Evolutionary conservation across 345 rosid species (phyloP).

Genomic region (Geranium rotundifolium): DNA sequence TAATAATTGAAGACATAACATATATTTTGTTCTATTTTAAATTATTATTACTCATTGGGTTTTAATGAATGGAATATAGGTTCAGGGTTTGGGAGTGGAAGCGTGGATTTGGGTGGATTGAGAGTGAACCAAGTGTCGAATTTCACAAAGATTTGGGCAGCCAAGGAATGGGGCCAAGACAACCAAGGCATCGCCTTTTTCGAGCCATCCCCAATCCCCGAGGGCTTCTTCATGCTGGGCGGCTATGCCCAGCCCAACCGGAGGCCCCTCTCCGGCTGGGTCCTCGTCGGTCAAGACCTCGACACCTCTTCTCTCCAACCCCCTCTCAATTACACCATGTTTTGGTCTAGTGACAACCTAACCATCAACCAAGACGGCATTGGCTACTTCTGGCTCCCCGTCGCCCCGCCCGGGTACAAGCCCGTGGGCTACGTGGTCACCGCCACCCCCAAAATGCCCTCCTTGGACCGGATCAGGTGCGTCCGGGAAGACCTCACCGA

Average conservation of each 20-base stretch:
- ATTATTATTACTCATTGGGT: too few species aligned
- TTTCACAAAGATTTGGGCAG: conserved; percentile 46
- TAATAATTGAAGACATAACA: too few species aligned
- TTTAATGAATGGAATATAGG: too few species aligned
- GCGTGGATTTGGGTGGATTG: conserved; percentile 42
- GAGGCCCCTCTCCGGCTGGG: conserved; percentile 39
- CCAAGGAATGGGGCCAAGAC: conserved; percentile 52
- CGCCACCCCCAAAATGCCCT: conserved; percentile 4
- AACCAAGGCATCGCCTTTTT: conserved; percentile 62
- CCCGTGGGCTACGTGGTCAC: conserved; percentile 11
- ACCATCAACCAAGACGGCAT: conserved; percentile 45
- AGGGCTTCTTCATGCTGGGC: conserved; percentile 48
- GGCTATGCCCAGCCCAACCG: conserved; percentile 60
- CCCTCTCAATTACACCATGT: conserved; percentile 65
- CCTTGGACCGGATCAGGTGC: conserved; percentile 4
- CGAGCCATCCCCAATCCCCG: conserved; percentile 40
- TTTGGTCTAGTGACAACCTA: conserved; percentile 56
- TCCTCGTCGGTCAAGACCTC: conserved; percentile 48
- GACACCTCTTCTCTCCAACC: conserved; percentile 19
- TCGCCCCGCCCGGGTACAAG: conserved; percentile 12
- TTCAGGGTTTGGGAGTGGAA: conserved; percentile 40
- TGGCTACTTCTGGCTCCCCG: conserved; percentile 11
- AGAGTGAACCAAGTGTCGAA: conserved; percentile 45
- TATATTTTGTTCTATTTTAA: too few species aligned
- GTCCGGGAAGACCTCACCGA: conserved; percentile 12